Evolutionary conservation across 1,284 basidiomycete genomes (phyloP), one percentile per base, ranked within the genome.

Genomic region (Nidula niveotomentosa): DNA sequence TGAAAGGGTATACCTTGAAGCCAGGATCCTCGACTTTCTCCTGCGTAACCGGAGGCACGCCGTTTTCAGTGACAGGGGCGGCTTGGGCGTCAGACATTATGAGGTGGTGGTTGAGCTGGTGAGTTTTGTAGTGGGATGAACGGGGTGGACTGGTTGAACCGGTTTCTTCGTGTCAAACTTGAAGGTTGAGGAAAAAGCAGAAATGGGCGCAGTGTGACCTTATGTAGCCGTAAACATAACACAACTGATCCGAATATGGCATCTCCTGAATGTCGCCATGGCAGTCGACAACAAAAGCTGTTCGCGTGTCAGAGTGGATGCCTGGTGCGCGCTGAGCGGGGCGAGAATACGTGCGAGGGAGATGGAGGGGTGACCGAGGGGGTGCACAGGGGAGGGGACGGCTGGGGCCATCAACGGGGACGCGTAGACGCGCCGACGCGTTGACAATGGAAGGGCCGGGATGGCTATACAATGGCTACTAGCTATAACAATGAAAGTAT

Each of bases 31-130:
- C 85, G 73, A 77, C 72, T 60, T 74, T 71, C 65, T 85, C 85
- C 77, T 89, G 86, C 77, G 83, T 74, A 80, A 77, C 80, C 76
- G 84, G 82, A 81, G 85, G 79, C 81, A 80, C 88, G 85, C 88
- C 90, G 73, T 88, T 88, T 77, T 88, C 84, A 56, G 81, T 80
- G 76, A 86, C 84, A 73, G 76, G 78, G 80, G 87, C 86, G 85
- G 85, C 85, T 77, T 83, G 86, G 86, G 87, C 88, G 71, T 91
- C 89, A 78, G 90, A 91, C 90, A 92, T 92, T 77, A 74, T 81
- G 81, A 76, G 71, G 72, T 72, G 75, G 68, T 72, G 75, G 68
- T 72, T 77, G 77, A 76, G 77, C 74, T 77, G 76, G 76, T 75
- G 76, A 74, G 69, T 69, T 74, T 76, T 74, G 72, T 73, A 48